These are phyloP conservation scores for Tripterygium wilfordii DNA, from an alignment of 177 flowering plant species.

Conservation along the genomic window DNA sequence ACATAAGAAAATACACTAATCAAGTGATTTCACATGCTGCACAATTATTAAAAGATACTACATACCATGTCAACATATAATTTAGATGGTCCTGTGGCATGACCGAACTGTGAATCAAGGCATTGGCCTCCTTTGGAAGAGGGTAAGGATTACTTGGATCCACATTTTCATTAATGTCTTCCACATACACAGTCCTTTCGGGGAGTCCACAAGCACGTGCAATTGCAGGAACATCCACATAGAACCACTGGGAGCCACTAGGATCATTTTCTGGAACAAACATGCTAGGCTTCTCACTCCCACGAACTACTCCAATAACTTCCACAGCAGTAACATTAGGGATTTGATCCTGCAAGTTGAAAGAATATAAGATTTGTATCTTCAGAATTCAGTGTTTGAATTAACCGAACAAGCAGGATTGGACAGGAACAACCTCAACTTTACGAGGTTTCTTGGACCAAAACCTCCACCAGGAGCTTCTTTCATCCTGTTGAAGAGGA, in stretches of 20 bases:
- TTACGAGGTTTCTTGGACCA: slow-evolving; percentile 51
- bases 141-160: slow-evolving; percentile 80
- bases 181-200: slow-evolving; percentile 63
- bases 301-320: slow-evolving; percentile 83
- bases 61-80: slow-evolving; percentile 88
- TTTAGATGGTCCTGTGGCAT: slow-evolving; percentile 99
- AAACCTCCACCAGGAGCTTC: slow-evolving; percentile 62
- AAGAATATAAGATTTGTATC: slow-evolving; percentile 4
- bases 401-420: neutral
- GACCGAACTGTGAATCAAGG: slow-evolving; percentile 75
- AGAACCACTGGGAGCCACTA: slow-evolving; percentile 78
- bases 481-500: slow-evolving; percentile 22
- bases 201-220: slow-evolving; percentile 68
- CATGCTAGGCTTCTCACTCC: slow-evolving; percentile 90
- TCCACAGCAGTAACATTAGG: slow-evolving; percentile 35
- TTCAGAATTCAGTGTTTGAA: slow-evolving; percentile 2
- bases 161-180: slow-evolving; percentile 69
- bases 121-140: slow-evolving; percentile 72
- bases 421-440: slow-evolving; percentile 38
- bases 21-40: too few relatives aligned
- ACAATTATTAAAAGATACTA: too few relatives aligned
- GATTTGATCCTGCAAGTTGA: slow-evolving; percentile 38
- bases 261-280: slow-evolving; percentile 96
- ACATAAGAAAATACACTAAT: too few relatives aligned
- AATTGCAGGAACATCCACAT: slow-evolving; percentile 82